Evolutionary conservation across 2,329 filamentous ascomycete species (phyloP), one percentile per base, ranked within the genome.

Genomic region (Fusarium albosuccineum): DNA sequence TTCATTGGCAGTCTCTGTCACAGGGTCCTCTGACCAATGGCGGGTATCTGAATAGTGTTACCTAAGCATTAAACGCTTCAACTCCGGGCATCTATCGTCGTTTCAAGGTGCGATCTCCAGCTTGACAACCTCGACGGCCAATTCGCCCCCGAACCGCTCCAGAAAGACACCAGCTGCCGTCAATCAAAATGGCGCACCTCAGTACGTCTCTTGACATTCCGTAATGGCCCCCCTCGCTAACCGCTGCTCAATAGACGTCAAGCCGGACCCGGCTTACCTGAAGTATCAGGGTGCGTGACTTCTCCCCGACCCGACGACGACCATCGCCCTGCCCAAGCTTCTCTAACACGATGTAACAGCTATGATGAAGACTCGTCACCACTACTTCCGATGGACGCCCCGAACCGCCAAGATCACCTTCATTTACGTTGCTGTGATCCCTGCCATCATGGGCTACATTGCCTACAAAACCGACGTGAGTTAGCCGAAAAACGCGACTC

Each of bases 381-480:
- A 93, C 82, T 97, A 93, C 87, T 99, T 98, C 87, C 88, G 93
- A 80, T 98, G 93, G 93, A 98, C 92, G 36, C 87, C 89, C 53
- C 87, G 92, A 75, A 97, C 93, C 45, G 93, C 93, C 30, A 89
- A 88, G 82, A 80, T 97, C 75, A 90, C 91, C 5, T 88, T 97
- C 77, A 84, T 91, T 68, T 97, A 95, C 80, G 86, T 91, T 60
- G 82, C 89, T 34, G 82, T 90, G 55, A 87, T 97, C 42, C 96
- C 96, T 8, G 79, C 82, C 40, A 83, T 92, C 59, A 73, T 97
- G 70, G 89, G 89, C 46, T 89, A 90, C 76, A 76, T 92, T 58
- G 93, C 89, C 60, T 97, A 92, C 78, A 89, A 87, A 76, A 94
- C 91, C 66, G 95, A 98, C 75, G 96, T 98, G 82, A 89, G 93